These are phyloP conservation scores for Chlamydomonas asymmetrica DNA, from an alignment of 139 green algal species.

Conservation along the genomic window DNA sequence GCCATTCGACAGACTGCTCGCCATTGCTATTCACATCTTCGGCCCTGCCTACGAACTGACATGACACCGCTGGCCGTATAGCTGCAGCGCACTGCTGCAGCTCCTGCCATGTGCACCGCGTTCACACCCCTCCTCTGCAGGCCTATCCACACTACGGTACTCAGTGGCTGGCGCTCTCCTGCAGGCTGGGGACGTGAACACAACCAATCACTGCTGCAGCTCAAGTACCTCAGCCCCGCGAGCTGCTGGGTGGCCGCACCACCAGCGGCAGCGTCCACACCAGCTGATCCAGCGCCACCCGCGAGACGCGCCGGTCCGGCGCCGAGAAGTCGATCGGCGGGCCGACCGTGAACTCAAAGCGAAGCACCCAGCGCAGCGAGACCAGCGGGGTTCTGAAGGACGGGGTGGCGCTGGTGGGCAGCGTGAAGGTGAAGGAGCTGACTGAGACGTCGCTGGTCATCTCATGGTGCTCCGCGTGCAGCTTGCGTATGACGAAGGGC, in stretches of 20 bases:
- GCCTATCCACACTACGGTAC: no score
- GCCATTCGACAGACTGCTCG: no score
- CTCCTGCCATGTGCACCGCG: no score
- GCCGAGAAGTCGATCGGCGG: constrained; percentile 22
- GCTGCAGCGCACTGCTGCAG: no score
- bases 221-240: neutral
- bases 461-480: constrained; percentile 75
- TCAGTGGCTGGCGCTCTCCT: no score
- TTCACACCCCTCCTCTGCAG: no score
- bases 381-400: constrained; percentile 79
- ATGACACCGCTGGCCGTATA: no score
- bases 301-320: constrained; percentile 6
- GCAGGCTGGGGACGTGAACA: no score
- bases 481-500: constrained; percentile 47
- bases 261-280: constrained; percentile 69
- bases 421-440: constrained; percentile 73
- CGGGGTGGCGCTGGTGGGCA: constrained; percentile 65
- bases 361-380: constrained; percentile 67
- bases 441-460: constrained; percentile 61
- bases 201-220: constrained; percentile 37
- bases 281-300: constrained; percentile 57
- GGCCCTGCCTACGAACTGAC: no score
- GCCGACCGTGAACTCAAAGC: constrained; percentile 72
- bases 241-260: constrained; percentile 59
- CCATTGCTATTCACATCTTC: no score